Evolutionary conservation across 2,329 filamentous ascomycete species (phyloP).

Genomic region (Verticillium klebahnii): DNA sequence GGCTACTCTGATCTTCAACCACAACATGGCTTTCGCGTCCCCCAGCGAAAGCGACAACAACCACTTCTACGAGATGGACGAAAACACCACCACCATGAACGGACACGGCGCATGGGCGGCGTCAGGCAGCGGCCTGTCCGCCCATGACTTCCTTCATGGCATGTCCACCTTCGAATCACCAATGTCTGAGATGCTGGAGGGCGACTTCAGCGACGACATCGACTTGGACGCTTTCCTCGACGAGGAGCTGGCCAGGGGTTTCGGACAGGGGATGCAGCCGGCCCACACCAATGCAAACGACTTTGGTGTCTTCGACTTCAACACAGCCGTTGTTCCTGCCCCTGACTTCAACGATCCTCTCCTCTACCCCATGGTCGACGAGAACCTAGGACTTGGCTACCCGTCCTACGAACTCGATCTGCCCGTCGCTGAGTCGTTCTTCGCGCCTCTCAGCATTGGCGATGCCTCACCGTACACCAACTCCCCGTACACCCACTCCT

Average conservation of each 20-base stretch:
- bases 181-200: slow-evolving; percentile 1
- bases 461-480: slow-evolving; percentile 1
- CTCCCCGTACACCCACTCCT: slow-evolving; percentile 1
- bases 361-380: slow-evolving; percentile 5
- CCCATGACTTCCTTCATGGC: not conserved
- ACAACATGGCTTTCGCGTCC: slow-evolving; percentile 6
- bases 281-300: not conserved
- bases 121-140: not conserved
- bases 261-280: not conserved
- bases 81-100: not conserved
- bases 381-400: slow-evolving; percentile 3
- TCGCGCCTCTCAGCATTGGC: slow-evolving; percentile 1
- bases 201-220: slow-evolving; percentile 1
- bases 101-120: not conserved
- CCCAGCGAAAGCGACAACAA: slow-evolving; percentile 4
- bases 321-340: not conserved
- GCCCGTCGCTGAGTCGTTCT: slow-evolving; percentile 1
- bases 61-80: not conserved
- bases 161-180: slow-evolving; percentile 1
- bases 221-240: not conserved
- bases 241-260: not conserved
- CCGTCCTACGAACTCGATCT: slow-evolving; percentile 7
- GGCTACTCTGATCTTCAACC: slow-evolving; percentile 2
- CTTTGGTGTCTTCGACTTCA: slow-evolving; percentile 6
- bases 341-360: slow-evolving; percentile 4